phyloP scores from a whole-genome alignment of 345 rosid genomes.

The Hirschfeldia incana region DNA sequence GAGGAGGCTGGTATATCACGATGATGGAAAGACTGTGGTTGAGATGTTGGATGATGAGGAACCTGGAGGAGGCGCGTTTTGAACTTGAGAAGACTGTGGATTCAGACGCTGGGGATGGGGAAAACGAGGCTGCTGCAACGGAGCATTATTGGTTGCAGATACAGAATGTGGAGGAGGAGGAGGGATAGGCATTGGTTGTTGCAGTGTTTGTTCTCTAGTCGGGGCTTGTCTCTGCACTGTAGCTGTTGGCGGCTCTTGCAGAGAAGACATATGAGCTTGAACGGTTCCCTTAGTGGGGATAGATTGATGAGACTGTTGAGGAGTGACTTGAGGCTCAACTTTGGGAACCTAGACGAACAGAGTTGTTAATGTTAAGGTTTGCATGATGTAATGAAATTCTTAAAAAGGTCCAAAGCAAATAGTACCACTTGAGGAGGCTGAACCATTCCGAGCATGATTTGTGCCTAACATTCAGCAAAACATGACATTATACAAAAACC shows the following conservation, averaged over 20 bases:
- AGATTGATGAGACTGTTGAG: constrained; percentile 61
- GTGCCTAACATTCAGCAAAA: constrained; percentile 57
- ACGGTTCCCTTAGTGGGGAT: constrained; percentile 50
- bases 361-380: constrained; percentile 13
- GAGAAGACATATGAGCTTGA: constrained; percentile 52
- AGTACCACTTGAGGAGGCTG: constrained; percentile 88
- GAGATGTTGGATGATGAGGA: constrained; percentile 63
- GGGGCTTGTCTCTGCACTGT: constrained; percentile 52
- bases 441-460: constrained; percentile 99
- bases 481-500: constrained; percentile 7
- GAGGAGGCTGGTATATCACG: constrained; percentile 51
- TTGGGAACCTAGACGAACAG: constrained; percentile 58
- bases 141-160: constrained; percentile 52
- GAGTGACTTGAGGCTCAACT: constrained; percentile 56
- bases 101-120: constrained; percentile 62
- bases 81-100: constrained; percentile 63
- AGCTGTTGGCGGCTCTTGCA: constrained; percentile 53
- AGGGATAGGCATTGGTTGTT: constrained; percentile 43
- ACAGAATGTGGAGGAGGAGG: constrained; percentile 37
- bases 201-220: constrained; percentile 61
- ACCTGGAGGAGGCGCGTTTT: constrained; percentile 46
- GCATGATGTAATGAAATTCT: neutral
- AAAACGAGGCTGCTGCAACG: constrained; percentile 59
- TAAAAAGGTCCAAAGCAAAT: constrained; percentile 30
- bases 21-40: constrained; percentile 58